Base-by-base conservation (phyloP, 2,329 filamentous ascomycete species). In the Bipolaris gigantea region DNA sequence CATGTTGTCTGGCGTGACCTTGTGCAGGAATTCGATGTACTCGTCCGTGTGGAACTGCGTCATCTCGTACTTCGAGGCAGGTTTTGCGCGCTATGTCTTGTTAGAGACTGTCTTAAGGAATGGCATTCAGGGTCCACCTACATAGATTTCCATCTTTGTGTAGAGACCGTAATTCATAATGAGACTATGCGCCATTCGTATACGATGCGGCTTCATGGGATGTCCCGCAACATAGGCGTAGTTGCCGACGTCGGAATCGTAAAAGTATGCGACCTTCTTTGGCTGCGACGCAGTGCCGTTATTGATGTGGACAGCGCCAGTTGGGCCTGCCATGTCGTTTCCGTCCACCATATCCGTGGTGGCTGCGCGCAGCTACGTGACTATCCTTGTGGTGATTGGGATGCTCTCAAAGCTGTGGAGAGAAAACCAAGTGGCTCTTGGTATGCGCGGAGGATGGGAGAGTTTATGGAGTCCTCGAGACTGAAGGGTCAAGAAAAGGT, bases 1-100 rank as follows among this genome's bases (percentile, higher is more conserved):
- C 90, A 97, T 97, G 73, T 99, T 99, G 78, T 99, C 94, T 1
- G 94, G 95, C 0, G 94, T 97, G 50, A 99, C 94, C 67, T 95
- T 96, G 58, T 85, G 84, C 39, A 89, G 78, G 69, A 89, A 89
- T 52, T 89, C 86, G 69, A 89, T 85, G 71, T 89, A 89, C 62
- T 89, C 86, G 72, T 88, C 86, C 8, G 86, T 88, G 72, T 89
- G 86, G 71, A 88, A 89, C 70, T 88, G 86, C 57, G 85, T 87
- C 85, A 89, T 88, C 69, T 89, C 86, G 70, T 85, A 85, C 65
- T 85, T 86, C 43, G 84, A 85, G 7, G 86, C 79, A n/a, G 74
- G 74, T 53, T 76, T 76, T 19, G 74, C 74, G 60, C 74, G 73
- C 73, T 75, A 63, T 1, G n/a, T 21, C 5, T 15, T 18, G 50